Conservation (phyloP, 352 stramenopile species). For the Blastocystis sp. region DNA sequence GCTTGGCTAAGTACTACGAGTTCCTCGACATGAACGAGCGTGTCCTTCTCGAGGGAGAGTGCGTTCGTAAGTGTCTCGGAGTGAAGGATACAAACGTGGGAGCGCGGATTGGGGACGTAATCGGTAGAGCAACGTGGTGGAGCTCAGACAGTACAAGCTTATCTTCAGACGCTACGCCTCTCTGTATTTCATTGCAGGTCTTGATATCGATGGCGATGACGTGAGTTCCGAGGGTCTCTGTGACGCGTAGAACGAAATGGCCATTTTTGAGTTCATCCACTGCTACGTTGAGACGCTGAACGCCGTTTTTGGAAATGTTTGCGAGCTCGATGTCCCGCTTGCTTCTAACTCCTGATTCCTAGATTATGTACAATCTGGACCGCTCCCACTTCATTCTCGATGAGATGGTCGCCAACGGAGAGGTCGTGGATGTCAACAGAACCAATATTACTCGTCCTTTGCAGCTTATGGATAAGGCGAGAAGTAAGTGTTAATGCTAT, state of each 20-base stretch:
- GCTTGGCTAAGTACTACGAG: conserved; percentile 98
- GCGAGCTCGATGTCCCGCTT: conserved; percentile 82
- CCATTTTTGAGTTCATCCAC: conserved; percentile 99
- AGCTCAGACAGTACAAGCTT: conserved; percentile 98
- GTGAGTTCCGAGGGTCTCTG: conserved; percentile 69
- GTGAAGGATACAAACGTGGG: conserved; percentile 82
- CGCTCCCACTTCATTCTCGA: conserved; percentile 87
- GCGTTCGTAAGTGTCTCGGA: conserved; percentile 96
- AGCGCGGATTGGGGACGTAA: conserved; percentile 18
- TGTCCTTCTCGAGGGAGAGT: conserved; percentile 94
- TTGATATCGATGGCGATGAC: conserved; percentile 88
- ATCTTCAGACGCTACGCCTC: conserved; percentile 96
- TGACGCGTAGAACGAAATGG: conserved; percentile 91
- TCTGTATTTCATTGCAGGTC: conserved; percentile 99
- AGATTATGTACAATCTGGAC: conserved; percentile 85
- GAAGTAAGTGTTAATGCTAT: conserved; percentile 71
- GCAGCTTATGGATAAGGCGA: conserved; percentile 71
- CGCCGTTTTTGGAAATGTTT: conserved; percentile 96
- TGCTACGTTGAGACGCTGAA: conserved; percentile 98
- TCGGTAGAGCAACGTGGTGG: conserved; percentile 94
- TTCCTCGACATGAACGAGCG: conserved; percentile 96
- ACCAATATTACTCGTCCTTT: conserved; percentile 70
- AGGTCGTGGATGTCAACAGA: conserved; percentile 70
- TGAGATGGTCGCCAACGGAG: conserved; percentile 77
- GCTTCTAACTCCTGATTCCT: background rate